phyloP scores from a whole-genome alignment of 768 basidiomycete species.

The Termitomyces sp. region DNA sequence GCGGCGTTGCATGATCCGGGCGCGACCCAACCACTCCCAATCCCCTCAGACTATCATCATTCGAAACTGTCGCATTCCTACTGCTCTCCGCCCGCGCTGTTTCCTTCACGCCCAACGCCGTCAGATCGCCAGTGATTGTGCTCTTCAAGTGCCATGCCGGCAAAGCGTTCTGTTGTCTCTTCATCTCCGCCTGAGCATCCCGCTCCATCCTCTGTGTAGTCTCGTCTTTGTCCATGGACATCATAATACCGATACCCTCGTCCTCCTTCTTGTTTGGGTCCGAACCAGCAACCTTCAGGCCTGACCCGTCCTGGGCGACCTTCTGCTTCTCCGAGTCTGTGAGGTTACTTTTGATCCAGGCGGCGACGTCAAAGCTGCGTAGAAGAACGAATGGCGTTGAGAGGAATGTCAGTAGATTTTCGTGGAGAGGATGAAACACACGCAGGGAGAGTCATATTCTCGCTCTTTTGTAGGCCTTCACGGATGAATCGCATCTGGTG shows the following conservation, averaged over 20 bases:
- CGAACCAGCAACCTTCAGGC: constrained; percentile 72
- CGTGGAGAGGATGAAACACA: constrained; percentile 30
- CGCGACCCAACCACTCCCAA: constrained; percentile 49
- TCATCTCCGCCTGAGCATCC: constrained; percentile 77
- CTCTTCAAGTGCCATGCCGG: constrained; percentile 96
- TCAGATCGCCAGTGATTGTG: constrained; percentile 90
- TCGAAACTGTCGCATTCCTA: constrained; percentile 32
- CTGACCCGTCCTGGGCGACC: constrained; percentile 41
- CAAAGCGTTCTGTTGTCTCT: constrained; percentile 84
- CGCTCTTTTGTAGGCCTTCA: constrained; percentile 85
- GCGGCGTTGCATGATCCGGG: constrained; percentile 18
- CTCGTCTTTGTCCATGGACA: constrained; percentile 87
- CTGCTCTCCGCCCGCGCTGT: constrained; percentile 43
- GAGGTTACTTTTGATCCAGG: constrained; percentile 75
- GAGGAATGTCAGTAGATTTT: background rate
- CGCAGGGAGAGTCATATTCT: constrained; percentile 81
- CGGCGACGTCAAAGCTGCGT: constrained; percentile 70
- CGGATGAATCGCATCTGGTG: constrained; percentile 83
- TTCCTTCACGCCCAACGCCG: constrained; percentile 78
- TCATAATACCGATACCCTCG: constrained; percentile 80
- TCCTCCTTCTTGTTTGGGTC: constrained; percentile 54
- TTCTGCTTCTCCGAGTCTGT: constrained; percentile 59
- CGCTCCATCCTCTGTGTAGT: constrained; percentile 65
- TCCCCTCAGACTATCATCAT: constrained; percentile 70
- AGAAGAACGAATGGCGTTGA: constrained; percentile 1